phyloP scores from a whole-genome alignment of 257 asterid species.

The Pogostemon cablin region DNA sequence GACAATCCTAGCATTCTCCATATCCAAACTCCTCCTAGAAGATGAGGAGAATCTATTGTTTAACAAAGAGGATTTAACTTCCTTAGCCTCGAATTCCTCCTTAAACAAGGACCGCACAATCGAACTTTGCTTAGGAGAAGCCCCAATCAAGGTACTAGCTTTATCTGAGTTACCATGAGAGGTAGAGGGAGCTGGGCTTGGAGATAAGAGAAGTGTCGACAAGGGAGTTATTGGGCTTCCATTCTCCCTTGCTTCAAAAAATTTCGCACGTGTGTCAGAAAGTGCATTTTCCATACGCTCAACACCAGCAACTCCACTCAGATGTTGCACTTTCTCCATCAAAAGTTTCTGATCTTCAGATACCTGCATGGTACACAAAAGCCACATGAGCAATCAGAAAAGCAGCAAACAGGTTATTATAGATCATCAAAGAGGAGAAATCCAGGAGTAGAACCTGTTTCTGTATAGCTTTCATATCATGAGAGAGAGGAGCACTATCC shows the following conservation, averaged over 20 bases:
- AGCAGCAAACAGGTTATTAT: neutral
- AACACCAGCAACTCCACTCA: conserved; percentile 84
- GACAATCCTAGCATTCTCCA: conserved; percentile 78
- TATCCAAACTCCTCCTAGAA: conserved; percentile 49
- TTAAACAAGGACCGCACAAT: conserved; percentile 70
- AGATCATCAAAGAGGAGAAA: conserved; percentile 17
- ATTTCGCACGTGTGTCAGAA: conserved; percentile 56
- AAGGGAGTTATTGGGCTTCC: conserved; percentile 53
- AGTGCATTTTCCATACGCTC: conserved; percentile 81
- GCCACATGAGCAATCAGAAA: neutral
- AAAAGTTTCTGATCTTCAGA: conserved; percentile 75
- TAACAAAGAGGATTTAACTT: conserved; percentile 38
- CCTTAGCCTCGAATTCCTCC: conserved; percentile 43
- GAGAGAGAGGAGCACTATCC: conserved; percentile 57
- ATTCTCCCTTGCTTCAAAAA: conserved; percentile 57
- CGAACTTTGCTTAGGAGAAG: conserved; percentile 45
- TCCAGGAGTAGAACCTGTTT: conserved; percentile 63
- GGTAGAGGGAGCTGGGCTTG: conserved; percentile 44
- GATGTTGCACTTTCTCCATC: conserved; percentile 80
- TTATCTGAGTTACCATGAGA: conserved; percentile 41
- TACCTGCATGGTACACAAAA: conserved; percentile 49
- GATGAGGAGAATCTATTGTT: conserved; percentile 28
- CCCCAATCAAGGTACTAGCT: conserved; percentile 37
- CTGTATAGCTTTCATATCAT: conserved; percentile 85
- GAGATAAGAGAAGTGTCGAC: conserved; percentile 42